Percentiles rank a stretch among this genome's conserved stretches.
phyloP scores from a whole-genome alignment of 768 basidiomycete species.

The Coprinellus micaceus region DNA sequence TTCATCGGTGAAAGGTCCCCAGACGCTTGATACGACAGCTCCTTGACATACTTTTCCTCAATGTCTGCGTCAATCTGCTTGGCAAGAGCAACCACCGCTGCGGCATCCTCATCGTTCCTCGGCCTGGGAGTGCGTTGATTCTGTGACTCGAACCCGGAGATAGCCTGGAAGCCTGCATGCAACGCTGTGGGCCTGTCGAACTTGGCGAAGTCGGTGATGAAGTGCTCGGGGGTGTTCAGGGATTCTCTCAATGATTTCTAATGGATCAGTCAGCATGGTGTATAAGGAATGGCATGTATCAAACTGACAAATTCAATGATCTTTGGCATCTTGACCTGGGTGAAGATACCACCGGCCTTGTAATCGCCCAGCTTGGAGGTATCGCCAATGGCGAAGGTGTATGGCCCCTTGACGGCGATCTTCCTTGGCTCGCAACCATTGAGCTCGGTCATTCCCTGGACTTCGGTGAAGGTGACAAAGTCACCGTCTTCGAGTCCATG shows the following conservation, averaged over 20 bases:
- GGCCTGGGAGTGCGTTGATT: slow-evolving; percentile 74
- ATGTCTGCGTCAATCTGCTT: slow-evolving; percentile 74
- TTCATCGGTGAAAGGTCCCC: slow-evolving; percentile 88
- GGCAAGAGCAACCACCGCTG: slow-evolving; percentile 65
- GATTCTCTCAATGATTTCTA: slow-evolving; percentile 95
- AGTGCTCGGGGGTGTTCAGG: slow-evolving; percentile 73
- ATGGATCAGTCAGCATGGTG: slow-evolving; percentile 3
- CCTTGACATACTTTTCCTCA: slow-evolving; percentile 77
- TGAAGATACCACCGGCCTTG: slow-evolving; percentile 88
- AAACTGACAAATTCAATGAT: slow-evolving; percentile 83
- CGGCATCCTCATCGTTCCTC: slow-evolving; percentile 78
- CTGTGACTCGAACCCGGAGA: slow-evolving; percentile 70
- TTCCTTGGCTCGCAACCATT: slow-evolving; percentile 92
- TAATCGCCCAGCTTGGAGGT: slow-evolving; percentile 77
- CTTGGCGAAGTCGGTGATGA: slow-evolving; percentile 96
- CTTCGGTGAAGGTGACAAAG: slow-evolving; percentile 93
- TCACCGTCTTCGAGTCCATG: slow-evolving; percentile 99
- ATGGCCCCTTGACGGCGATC: slow-evolving; percentile 91
- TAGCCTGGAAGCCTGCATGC: slow-evolving; percentile 92
- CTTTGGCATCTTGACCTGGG: slow-evolving; percentile 99
- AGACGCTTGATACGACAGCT: slow-evolving; percentile 86
- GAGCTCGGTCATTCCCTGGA: slow-evolving; percentile 90
- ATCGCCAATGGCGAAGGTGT: slow-evolving; percentile 95
- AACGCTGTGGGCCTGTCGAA: slow-evolving; percentile 89
- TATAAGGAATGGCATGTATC: not conserved